Percentiles rank a stretch among this genome's conserved stretches.
These are phyloP conservation scores for Parafenestella ontariensis DNA, from an alignment of 2,329 filamentous ascomycete genomes.

Conservation along the genomic window DNA sequence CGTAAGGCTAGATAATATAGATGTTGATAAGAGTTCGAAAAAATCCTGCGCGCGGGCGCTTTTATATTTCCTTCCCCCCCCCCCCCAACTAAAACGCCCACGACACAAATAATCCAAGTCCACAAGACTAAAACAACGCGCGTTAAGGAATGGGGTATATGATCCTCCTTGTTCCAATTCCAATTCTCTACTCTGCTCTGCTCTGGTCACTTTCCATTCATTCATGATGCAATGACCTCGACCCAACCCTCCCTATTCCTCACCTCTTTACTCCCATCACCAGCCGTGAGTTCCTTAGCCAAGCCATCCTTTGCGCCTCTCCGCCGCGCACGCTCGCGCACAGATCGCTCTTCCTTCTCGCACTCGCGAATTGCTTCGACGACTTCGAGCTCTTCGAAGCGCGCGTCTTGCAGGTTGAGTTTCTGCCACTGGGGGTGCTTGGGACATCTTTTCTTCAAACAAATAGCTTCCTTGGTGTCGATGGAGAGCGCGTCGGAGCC, in stretches of 20 bases:
- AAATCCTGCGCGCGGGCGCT: background rate
- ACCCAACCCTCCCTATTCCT: constrained; percentile 47
- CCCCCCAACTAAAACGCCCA: too few species aligned
- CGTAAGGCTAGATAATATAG: background rate
- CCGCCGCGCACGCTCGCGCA: constrained; percentile 53
- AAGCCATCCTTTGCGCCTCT: constrained; percentile 46
- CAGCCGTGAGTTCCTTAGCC: constrained; percentile 39
- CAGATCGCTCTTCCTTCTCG: constrained; percentile 55
- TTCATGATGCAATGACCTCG: constrained; percentile 32
- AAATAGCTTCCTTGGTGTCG: constrained; percentile 37
- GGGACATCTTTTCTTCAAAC: constrained; percentile 57
- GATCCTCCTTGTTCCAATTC: too few species aligned
- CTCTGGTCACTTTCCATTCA: background rate
- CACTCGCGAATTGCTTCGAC: constrained; percentile 54
- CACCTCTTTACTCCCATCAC: constrained; percentile 22
- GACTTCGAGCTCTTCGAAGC: constrained; percentile 57
- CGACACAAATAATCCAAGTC: background rate
- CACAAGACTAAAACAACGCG: background rate
- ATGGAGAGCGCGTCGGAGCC: constrained; percentile 7
- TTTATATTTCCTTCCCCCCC: background rate
- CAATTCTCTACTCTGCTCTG: background rate
- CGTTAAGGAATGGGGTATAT: constrained; percentile 7
- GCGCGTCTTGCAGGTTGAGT: constrained; percentile 54
- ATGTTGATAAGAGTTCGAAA: background rate
- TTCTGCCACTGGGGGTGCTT: constrained; percentile 60